phyloP scores from a whole-genome alignment of 345 rosid species.

The Mercurialis annua region DNA sequence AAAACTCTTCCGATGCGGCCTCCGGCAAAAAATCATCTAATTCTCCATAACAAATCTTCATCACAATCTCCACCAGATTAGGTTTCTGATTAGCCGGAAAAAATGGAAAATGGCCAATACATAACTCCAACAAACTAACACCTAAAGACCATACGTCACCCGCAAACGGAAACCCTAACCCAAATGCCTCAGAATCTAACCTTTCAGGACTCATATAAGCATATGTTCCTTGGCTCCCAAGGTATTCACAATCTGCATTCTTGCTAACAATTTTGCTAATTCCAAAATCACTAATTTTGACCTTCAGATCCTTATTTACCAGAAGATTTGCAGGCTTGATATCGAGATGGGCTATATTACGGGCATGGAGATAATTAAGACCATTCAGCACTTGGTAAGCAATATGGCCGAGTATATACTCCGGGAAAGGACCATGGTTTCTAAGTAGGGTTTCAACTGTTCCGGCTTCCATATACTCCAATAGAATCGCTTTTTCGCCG shows the following conservation, averaged over 20 bases:
- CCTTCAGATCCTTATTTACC: slow-evolving; percentile 1
- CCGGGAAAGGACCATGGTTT: slow-evolving; percentile 12
- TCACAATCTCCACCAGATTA: slow-evolving; percentile 15
- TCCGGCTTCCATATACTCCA: slow-evolving; percentile 25
- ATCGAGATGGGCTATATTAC: slow-evolving; percentile 16
- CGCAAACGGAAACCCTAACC: slow-evolving; percentile 7
- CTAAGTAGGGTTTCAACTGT: neutral
- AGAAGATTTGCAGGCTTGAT: slow-evolving; percentile 25
- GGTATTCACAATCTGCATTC: neutral
- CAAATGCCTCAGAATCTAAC: slow-evolving; percentile 12
- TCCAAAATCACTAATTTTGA: slow-evolving; percentile 24
- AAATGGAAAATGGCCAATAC: slow-evolving; percentile 22
- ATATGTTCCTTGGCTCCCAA: neutral
- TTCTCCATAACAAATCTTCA: slow-evolving; percentile 13
- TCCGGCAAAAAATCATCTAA: slow-evolving; percentile 5
- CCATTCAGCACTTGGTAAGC: slow-evolving; percentile 18
- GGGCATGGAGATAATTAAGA: slow-evolving; percentile 8
- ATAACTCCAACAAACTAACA: slow-evolving; percentile 28
- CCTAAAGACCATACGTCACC: slow-evolving; percentile 21
- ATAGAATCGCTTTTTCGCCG: slow-evolving; percentile 10
- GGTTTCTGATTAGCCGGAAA: slow-evolving; percentile 16
- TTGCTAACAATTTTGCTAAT: neutral
- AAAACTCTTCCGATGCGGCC: slow-evolving; percentile 16
- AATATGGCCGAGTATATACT: slow-evolving; percentile 2
- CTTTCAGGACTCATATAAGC: slow-evolving; percentile 26